Base-by-base conservation (phyloP, 345 rosid species). In the Bruguiera gymnorhiza region DNA sequence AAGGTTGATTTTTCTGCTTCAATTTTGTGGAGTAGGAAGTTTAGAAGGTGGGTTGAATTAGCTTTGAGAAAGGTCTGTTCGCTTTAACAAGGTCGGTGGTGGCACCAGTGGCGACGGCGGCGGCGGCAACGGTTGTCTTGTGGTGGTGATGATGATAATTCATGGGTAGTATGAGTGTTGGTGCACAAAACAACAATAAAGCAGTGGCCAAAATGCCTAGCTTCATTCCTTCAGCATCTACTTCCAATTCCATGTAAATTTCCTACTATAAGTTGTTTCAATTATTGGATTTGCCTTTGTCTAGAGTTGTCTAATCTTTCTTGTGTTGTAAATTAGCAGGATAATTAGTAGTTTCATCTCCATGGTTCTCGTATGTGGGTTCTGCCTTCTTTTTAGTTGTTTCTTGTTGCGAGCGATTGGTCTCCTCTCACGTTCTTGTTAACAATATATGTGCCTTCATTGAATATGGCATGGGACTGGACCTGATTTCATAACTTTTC, bases 161-260 rank as follows among this genome's bases (percentile, higher is more conserved):
- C 34, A 75, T 79, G 85, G 82, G 82, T 67, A 75, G 83, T 78
- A 81, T 63, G 74, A 81, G 73, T 64, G 31, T 68, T 73, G 65
- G 79, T 68, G 78, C 79, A 36, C 70, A 78, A 66, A 78, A 77
- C 78, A 76, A 73, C 67, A 73, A 76, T 61, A 78, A 74, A 68
- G 73, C 67, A 56, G 71, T 78, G 72, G 73, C 73, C 59, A 86
- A 75, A 75, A 83, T 87, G 88, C 87, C 87, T 64, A 81, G 88
- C 80, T 83, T 78, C 63, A 76, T 76, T 64, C 84, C 88, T 60
- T 30, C 81, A 6, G 56, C 67, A 52, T 63, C 91, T 11, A 72
- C 61, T 69, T 78, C 84, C n/a, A 86, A 70, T 79, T 69, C 79
- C 68, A 73, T 74, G 91, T 87, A 71, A 75, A 52, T 66, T 60